phyloP scores from a whole-genome alignment of 768 basidiomycete species.

The Mrakia gelida region DNA sequence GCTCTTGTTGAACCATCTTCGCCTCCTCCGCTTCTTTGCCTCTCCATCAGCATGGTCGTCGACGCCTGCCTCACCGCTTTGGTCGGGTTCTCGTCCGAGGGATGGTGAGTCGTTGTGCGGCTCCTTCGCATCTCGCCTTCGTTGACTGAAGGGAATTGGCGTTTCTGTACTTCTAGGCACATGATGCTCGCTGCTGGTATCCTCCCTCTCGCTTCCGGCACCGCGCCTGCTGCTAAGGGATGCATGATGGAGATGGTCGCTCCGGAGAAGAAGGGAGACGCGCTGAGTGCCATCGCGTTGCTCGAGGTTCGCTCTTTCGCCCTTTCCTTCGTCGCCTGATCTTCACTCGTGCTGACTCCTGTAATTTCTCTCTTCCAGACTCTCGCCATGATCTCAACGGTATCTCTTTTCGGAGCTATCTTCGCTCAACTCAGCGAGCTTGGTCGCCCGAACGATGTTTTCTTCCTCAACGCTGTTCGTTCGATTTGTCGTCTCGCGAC shows the following conservation, averaged over 20 bases:
- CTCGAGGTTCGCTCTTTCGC: conserved; percentile 32
- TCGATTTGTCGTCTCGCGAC: neutral
- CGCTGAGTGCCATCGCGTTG: conserved; percentile 41
- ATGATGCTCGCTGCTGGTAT: conserved; percentile 41
- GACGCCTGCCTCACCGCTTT: conserved; percentile 41
- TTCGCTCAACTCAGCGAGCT: neutral
- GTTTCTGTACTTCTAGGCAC: conserved; percentile 54
- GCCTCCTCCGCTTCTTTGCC: neutral
- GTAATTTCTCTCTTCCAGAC: neutral
- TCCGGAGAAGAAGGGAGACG: conserved; percentile 38
- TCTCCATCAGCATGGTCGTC: conserved; percentile 35
- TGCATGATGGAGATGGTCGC: conserved; percentile 43
- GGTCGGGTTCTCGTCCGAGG: conserved; percentile 33
- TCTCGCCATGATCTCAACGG: conserved; percentile 9
- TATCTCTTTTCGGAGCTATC: neutral
- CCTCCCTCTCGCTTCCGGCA: conserved; percentile 43
- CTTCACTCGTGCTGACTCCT: neutral
- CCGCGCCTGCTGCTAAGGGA: conserved; percentile 42
- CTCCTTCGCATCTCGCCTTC: conserved; percentile 89
- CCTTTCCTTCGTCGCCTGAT: too few species aligned
- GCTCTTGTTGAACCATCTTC: neutral
- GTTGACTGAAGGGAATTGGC: conserved; percentile 95
- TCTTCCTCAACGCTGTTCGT: neutral
- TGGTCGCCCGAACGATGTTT: neutral
- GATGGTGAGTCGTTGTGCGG: conserved; percentile 35